Conservation (phyloP, 202 grass and related monocot species). For the Alloteropsis angusta region DNA sequence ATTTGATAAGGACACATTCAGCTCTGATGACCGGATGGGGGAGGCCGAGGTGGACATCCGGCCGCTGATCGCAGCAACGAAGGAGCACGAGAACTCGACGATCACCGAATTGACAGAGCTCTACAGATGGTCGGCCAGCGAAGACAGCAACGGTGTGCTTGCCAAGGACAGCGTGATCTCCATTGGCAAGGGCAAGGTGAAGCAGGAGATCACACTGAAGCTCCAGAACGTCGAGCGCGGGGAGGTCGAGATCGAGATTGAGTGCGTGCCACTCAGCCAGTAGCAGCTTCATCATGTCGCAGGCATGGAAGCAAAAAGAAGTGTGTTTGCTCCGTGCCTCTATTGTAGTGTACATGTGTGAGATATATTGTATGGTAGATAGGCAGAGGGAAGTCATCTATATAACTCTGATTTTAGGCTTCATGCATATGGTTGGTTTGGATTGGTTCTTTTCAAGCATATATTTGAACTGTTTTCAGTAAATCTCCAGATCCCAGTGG, state of each 20-base stretch:
- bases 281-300: constrained; percentile 7
- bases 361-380: constrained; percentile 18
- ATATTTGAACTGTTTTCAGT: neutral
- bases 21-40: constrained; percentile 75
- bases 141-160: constrained; percentile 40
- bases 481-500: neutral
- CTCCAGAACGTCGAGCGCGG: constrained; percentile 88
- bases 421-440: neutral
- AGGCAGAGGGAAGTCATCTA: neutral
- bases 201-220: constrained; percentile 63
- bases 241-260: constrained; percentile 77
- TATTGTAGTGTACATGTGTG: constrained; percentile 23
- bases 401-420: constrained; percentile 18
- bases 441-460: neutral
- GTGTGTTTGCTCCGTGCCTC: constrained; percentile 20
- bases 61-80: constrained; percentile 61
- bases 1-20: constrained; percentile 93
- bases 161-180: constrained; percentile 61
- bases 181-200: constrained; percentile 52
- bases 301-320: neutral
- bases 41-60: constrained; percentile 84
- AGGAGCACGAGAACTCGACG: constrained; percentile 49
- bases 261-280: constrained; percentile 83
- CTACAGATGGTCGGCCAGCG: constrained; percentile 49
- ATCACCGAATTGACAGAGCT: constrained; percentile 42